Base-by-base conservation (phyloP, 305 asterid species). In the Fraxinus velutina region DNA sequence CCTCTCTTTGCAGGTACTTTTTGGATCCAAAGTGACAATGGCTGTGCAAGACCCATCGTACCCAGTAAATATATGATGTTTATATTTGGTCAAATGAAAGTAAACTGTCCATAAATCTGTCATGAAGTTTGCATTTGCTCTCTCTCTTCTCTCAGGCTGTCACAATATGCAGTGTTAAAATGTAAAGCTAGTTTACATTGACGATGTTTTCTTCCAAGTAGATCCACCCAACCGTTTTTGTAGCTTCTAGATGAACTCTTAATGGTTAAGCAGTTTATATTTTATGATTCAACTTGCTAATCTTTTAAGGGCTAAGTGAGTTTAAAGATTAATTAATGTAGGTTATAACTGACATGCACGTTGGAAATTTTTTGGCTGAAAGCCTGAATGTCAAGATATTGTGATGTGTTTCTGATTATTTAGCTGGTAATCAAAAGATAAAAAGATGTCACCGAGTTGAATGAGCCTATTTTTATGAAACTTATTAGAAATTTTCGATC, bases 31-130 rank as follows among this genome's bases (percentile, higher is more conserved):
- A 73, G 98, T 87, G 85, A 90, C 97, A 70, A 96, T 96, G 89
- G 97, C 98, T 76, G 98, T 94, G 86, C 96, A 96, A 90, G 98
- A 93, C 73, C 99, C 98, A 75, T 96, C 99, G 68, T 94, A 96
- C 84, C 98, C 98, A 89, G 98, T 96, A 92, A 80, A 77, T 78
- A 73, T 80, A 30, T 83, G 4, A 44, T 79, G 73, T 72, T 70
- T 83, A 75, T 27, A 8, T 73, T 64, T 73, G 19, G 22, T 15
- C 24, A 37, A 42, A 37, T 2, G 4, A 66, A 78, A 47, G 68
- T 80, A 37, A 72, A n/a, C 75, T 80, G 21, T 72, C 75, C 22
- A 77, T 66, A 8, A 66, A 76, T 39, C 44, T 6, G 24, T 70
- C 52, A 47, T 80, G 72, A 62, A 64, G 17, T 66, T 27, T 78